Evolutionary conservation across 2,329 filamentous ascomycete species (phyloP).

Genomic region (Fusarium sterilihyphosum): DNA sequence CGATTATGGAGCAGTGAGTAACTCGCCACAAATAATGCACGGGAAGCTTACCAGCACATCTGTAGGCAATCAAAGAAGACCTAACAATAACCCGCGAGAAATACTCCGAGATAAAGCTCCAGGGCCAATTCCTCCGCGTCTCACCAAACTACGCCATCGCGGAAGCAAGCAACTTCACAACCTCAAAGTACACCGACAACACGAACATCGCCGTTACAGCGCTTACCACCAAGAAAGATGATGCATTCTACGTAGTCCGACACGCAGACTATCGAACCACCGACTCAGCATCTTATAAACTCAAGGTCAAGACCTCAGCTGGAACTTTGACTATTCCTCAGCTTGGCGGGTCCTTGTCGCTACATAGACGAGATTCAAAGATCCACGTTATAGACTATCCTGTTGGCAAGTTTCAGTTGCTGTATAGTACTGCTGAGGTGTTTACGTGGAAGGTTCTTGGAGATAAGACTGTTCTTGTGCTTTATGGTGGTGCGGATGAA

Average conservation of each 20-base stretch:
- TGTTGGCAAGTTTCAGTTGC: slow-evolving; percentile 65
- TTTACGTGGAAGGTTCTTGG: slow-evolving; percentile 74
- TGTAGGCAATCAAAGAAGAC: slow-evolving; percentile 69
- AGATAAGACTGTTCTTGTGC: slow-evolving; percentile 66
- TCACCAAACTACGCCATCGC: slow-evolving; percentile 75
- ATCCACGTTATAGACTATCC: slow-evolving; percentile 74
- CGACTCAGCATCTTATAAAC: slow-evolving; percentile 67
- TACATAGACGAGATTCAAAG: slow-evolving; percentile 73
- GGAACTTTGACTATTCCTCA: slow-evolving; percentile 65
- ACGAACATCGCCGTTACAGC: slow-evolving; percentile 68
- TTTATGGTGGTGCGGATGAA: slow-evolving; percentile 72
- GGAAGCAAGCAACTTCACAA: slow-evolving; percentile 59
- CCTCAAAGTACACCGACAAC: slow-evolving; percentile 63
- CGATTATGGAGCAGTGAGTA: slow-evolving; percentile 59
- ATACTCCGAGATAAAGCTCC: slow-evolving; percentile 80
- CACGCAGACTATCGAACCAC: slow-evolving; percentile 73
- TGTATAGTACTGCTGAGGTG: slow-evolving; percentile 77
- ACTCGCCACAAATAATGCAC: fast-evolving
- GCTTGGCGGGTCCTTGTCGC: slow-evolving; percentile 63
- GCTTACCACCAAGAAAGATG: slow-evolving; percentile 60
- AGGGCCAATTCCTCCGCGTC: slow-evolving; percentile 78
- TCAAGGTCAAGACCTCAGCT: slow-evolving; percentile 69
- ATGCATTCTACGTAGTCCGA: slow-evolving; percentile 72
- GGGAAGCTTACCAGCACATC: fast-evolving
- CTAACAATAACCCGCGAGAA: slow-evolving; percentile 76